Base-by-base conservation (phyloP, 352 stramenopile genomes). In the Globisporangium canariense region DNA sequence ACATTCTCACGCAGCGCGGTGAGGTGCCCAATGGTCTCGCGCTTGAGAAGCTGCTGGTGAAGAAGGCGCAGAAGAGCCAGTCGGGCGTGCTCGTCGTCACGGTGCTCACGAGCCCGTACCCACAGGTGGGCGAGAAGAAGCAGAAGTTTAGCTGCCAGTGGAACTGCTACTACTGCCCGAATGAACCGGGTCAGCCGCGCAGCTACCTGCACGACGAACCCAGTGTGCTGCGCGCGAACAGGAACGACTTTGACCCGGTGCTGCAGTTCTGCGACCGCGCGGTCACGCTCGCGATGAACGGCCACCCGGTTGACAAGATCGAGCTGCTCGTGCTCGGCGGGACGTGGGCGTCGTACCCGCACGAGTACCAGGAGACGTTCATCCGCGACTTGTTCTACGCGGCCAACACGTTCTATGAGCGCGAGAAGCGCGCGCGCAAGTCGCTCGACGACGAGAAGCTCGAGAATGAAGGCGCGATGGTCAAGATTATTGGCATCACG, bases 81-180 rank as follows among this genome's bases (percentile, higher is more conserved):
- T 96, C 85, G 32, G 92, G 92, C 34, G 91, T 98, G 40, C 74
- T 98, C 16, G 89, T 97, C 5, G 78, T 98, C 51, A 98, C 92
- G 13, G 90, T 98, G 62, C 79, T 98, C 46, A 98, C 92, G 49
- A 96, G 85, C 66, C 92, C 92, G 57, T 97, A 97, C 70, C 90
- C 92, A 41, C 67, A 70, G 14, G 87, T 94, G 28, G 73, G 74
- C 54, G 75, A 78, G 18, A 94, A 90, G 69, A 71, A 68, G 43
- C 92, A 98, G 73, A 81, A 78, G 28, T 98, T 98, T 60, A 95
- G 83, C 63, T 98, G 92, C 71, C 89, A 98, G 73, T 97, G 93
- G 89, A 98, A 98, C 66, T 98, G 93, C 73, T 97, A 97, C 81
- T 98, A 98, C 70, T 98, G 93, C 68, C 92, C 93, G 4, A 97